These are phyloP conservation scores for Ceratocystis variospora DNA, from an alignment of 2,329 filamentous ascomycete genomes.

Conservation along the genomic window DNA sequence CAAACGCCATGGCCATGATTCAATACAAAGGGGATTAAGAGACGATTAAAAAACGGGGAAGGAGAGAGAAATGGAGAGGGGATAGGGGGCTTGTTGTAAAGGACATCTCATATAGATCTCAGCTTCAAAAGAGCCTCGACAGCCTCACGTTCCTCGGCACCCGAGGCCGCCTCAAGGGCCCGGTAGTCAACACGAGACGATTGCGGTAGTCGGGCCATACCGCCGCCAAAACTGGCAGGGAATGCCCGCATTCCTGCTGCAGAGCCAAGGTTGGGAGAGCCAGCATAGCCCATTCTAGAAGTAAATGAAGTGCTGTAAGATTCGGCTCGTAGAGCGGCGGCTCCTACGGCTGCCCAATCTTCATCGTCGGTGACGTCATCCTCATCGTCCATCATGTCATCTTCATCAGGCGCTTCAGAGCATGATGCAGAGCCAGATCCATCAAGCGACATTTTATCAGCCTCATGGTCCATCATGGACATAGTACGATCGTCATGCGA, in stretches of 20 bases:
- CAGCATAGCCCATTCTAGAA: slow-evolving; percentile 27
- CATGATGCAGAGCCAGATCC: slow-evolving; percentile 58
- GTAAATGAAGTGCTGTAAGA: slow-evolving; percentile 44
- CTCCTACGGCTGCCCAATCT: slow-evolving; percentile 84
- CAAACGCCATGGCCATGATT: slow-evolving; percentile 13
- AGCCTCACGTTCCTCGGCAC: slow-evolving; percentile 66
- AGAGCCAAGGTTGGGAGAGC: slow-evolving; percentile 37
- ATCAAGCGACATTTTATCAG: slow-evolving; percentile 86
- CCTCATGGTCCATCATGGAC: slow-evolving; percentile 67
- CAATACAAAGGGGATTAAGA: slow-evolving; percentile 11
- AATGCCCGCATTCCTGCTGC: slow-evolving; percentile 35
- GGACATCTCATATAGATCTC: slow-evolving; percentile 52
- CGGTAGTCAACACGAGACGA: slow-evolving; percentile 25
- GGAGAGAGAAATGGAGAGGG: background rate
- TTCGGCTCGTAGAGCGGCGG: slow-evolving; percentile 61
- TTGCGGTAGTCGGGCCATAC: slow-evolving; percentile 42
- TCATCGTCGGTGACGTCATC: slow-evolving; percentile 88
- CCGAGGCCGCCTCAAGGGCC: slow-evolving; percentile 36
- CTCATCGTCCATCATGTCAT: slow-evolving; percentile 58
- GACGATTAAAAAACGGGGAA: background rate
- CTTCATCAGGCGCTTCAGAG: slow-evolving; percentile 56
- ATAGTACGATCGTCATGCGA: slow-evolving; percentile 55
- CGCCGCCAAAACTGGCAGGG: slow-evolving; percentile 31
- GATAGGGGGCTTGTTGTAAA: slow-evolving; percentile 21
- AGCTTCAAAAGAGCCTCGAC: slow-evolving; percentile 69